These are phyloP conservation scores for Penicillium daleae DNA, from an alignment of 495 filamentous ascomycete species.

Conservation along the genomic window DNA sequence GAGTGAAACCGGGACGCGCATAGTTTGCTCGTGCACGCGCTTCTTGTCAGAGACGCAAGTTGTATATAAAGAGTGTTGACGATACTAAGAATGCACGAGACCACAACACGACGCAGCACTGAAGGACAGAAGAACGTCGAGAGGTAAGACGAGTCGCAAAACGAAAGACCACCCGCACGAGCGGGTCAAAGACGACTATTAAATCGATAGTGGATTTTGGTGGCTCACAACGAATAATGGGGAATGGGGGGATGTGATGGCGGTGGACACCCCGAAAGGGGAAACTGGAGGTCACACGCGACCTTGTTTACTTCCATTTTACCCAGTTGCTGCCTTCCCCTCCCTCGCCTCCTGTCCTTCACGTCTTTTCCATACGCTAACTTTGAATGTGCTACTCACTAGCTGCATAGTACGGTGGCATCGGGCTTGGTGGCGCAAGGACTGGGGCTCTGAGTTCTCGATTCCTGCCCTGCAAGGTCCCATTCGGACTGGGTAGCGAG, in stretches of 20 bases:
- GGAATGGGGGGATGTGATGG: constrained; percentile 11
- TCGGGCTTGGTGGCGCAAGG: constrained; percentile 1
- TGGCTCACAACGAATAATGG: neutral
- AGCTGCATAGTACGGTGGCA: neutral
- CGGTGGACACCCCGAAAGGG: constrained; percentile 21
- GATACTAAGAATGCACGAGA: neutral
- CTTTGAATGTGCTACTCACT: neutral
- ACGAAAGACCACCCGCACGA: constrained; percentile 2
- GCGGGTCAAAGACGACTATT: constrained; percentile 10
- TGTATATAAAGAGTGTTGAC: neutral
- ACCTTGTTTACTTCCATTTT: constrained; percentile 22
- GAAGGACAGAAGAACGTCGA: neutral
- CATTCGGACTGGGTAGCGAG: constrained; percentile 10
- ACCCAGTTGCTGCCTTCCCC: neutral
- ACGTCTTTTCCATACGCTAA: neutral
- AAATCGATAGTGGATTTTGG: constrained; percentile 9
- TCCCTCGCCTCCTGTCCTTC: neutral
- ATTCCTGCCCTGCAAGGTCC: constrained; percentile 4
- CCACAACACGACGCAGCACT: neutral
- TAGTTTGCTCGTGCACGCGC: constrained; percentile 17
- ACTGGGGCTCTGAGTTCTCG: neutral
- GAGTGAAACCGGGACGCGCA: constrained; percentile 39
- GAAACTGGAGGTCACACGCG: constrained; percentile 20
- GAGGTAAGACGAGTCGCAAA: constrained; percentile 1
- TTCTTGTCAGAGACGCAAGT: neutral